Evolutionary conservation across 176 grass and related monocot genomes (phyloP).

Genomic region (Elaeis guineensis): DNA sequence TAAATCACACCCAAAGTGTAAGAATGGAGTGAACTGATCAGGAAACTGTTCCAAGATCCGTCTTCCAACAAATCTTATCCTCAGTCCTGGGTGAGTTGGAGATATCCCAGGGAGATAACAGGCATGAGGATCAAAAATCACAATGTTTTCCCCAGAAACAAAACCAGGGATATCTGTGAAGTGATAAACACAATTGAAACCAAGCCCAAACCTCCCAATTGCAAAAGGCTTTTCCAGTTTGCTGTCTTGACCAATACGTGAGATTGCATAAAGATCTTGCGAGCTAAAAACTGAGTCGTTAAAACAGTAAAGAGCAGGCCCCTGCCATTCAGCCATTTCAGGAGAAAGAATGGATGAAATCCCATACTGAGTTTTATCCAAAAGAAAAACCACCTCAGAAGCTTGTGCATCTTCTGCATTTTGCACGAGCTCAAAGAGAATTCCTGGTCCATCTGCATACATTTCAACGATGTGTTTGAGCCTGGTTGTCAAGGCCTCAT

Average conservation of each 20-base stretch:
- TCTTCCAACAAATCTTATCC: slow-evolving; percentile 85
- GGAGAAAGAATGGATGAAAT: slow-evolving; percentile 98
- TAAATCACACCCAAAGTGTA: slow-evolving; percentile 90
- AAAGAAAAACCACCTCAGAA: slow-evolving; percentile 91
- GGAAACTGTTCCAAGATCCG: slow-evolving; percentile 93
- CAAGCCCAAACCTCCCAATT: slow-evolving; percentile 93
- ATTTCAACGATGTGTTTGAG: slow-evolving; percentile 97
- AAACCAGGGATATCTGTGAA: slow-evolving; percentile 98
- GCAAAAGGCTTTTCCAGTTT: slow-evolving; percentile 98
- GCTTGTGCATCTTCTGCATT: slow-evolving; percentile 97
- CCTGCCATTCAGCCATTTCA: slow-evolving; percentile 99
- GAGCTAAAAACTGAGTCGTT: slow-evolving; percentile 93
- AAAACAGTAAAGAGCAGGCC: slow-evolving; percentile 91
- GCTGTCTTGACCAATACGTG: slow-evolving; percentile 92
- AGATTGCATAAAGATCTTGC: slow-evolving; percentile 96
- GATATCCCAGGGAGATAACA: slow-evolving; percentile 93
- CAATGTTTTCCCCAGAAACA: slow-evolving; percentile 97
- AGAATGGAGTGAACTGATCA: slow-evolving; percentile 90
- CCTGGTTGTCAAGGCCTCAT: slow-evolving; percentile 94
- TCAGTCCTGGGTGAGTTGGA: slow-evolving; percentile 89
- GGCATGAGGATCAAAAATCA: slow-evolving; percentile 97
- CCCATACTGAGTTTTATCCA: slow-evolving; percentile 94
- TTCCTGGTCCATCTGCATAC: slow-evolving; percentile 96
- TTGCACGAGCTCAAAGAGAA: slow-evolving; percentile 96
- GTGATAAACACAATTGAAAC: slow-evolving; percentile 98